Evolutionary conservation across 495 filamentous ascomycete genomes (phyloP), one percentile per base, ranked within the genome.

Genomic region (Terfezia boudieri): DNA sequence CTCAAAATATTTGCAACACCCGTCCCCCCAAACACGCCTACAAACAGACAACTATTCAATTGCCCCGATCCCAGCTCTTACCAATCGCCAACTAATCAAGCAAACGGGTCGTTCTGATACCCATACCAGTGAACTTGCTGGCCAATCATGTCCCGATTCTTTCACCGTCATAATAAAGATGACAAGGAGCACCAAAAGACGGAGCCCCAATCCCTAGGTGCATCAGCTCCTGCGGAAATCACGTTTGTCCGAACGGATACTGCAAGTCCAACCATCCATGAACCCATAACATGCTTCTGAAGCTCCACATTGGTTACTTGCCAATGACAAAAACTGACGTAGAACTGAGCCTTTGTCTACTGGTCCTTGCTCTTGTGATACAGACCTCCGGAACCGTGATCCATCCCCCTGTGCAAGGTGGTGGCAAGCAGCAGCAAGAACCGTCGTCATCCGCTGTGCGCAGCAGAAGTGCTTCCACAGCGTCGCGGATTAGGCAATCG

Each of bases 161-260:
- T 51, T 12, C 49, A 51, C 16, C n/a, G 26, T 6, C 5, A 51
- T 26, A 51, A 51, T 26, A 51, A 26, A 23, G 26, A 51, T 20
- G 49, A 51, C 3, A 69, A 74, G 58, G 75, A 76, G 16, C 65
- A 70, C 7, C 26, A 32, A 36, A 72, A 76, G 58, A 70, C 71
- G 50, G n/a, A 51, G 11, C 4, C 17, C 41, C 41, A 46, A 46
- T 46, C 41, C 12, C 4, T 8, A 14, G 17, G 14, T 46, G 17
- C 41, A 46, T 46, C 41, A 32, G 26, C 26, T 32, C 26, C 26
- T 32, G 26, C 26, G 41, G 41, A 46, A 20, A 14, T 46, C 41
- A 46, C 4, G 41, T 46, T 46, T 46, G 17, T 46, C 12, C 41
- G 41, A 46, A 14, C 41, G 12, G 41, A 46, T 46, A 46, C 41